Evolutionary conservation across 495 filamentous ascomycete genomes (phyloP).

Genomic region (Penicillium odoratum): DNA sequence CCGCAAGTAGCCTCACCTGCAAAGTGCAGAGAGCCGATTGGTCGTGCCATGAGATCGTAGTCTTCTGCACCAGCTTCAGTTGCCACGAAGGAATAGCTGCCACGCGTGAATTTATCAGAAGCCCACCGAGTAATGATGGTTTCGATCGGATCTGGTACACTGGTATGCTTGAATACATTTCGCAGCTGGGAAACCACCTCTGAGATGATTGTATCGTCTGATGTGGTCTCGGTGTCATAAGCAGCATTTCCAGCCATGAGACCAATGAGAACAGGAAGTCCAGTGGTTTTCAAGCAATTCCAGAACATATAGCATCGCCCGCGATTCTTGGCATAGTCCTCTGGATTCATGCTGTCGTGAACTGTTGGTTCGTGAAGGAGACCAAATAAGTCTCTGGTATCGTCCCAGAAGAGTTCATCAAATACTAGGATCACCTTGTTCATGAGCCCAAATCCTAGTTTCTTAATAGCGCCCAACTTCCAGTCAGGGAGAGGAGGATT

Average conservation of each 20-base stretch:
- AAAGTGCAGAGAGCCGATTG: constrained; percentile 88
- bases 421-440: constrained; percentile 97
- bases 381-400: constrained; percentile 90
- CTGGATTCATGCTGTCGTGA: constrained; percentile 54
- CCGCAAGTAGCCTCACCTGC: constrained; percentile 95
- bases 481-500: constrained; percentile 80
- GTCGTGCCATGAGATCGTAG: constrained; percentile 88
- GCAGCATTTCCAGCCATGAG: constrained; percentile 98
- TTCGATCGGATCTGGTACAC: constrained; percentile 76
- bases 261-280: constrained; percentile 81
- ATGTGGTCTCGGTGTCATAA: constrained; percentile 73
- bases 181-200: constrained; percentile 77
- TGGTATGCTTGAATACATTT: constrained; percentile 60
- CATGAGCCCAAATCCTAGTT: constrained; percentile 90
- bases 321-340: constrained; percentile 61
- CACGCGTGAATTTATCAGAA: constrained; percentile 81
- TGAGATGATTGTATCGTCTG: constrained; percentile 68
- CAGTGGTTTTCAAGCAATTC: constrained; percentile 87
- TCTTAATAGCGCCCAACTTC: constrained; percentile 77
- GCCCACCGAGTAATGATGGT: constrained; percentile 94
- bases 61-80: constrained; percentile 78
- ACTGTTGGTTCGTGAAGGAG: constrained; percentile 71
- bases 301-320: constrained; percentile 97
- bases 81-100: constrained; percentile 92
- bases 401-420: constrained; percentile 88